Conservation (phyloP, 1,284 basidiomycete species). For the Marasmius tenuissimus region DNA sequence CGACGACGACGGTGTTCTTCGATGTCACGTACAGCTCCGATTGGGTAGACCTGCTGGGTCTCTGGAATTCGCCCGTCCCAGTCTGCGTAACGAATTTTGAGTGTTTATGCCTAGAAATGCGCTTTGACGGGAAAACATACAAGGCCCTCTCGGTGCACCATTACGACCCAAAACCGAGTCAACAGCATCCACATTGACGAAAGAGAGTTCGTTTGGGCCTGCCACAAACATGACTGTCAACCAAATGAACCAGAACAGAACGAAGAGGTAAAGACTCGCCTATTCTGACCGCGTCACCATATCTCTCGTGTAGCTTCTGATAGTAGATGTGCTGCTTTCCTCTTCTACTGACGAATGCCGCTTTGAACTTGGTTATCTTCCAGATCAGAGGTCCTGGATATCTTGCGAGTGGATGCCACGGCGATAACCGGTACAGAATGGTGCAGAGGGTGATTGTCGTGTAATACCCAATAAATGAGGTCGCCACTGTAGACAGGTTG, state of each 20-base stretch:
- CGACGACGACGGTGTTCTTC: constrained; percentile 37
- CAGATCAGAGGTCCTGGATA: constrained; percentile 22
- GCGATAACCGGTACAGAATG: constrained; percentile 22
- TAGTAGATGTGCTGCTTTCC: constrained; percentile 22
- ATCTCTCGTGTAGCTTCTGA: constrained; percentile 20
- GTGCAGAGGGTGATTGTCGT: constrained; percentile 11
- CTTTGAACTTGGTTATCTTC: constrained; percentile 20
- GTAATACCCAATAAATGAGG: constrained; percentile 2
- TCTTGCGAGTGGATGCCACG: constrained; percentile 23
- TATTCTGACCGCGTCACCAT: constrained; percentile 23
- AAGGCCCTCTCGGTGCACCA: constrained; percentile 33
- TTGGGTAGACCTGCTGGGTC: constrained; percentile 13
- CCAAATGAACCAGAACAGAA: no score
- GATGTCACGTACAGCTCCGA: constrained; percentile 32
- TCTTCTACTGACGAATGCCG: constrained; percentile 11
- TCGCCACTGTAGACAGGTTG: not conserved
- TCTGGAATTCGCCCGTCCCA: constrained; percentile 22
- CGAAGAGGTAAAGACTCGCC: constrained; percentile 7
- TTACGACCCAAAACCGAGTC: constrained; percentile 25
- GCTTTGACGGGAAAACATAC: constrained; percentile 16
- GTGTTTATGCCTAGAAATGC: not conserved
- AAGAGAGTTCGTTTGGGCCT: constrained; percentile 37
- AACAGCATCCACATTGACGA: constrained; percentile 28
- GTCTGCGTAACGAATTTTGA: constrained; percentile 9
- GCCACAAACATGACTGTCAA: not conserved